A percentile compares a stretch with the other conserved stretches of the same genome.
These are phyloP conservation scores for Aspergillus ochraceoroseus DNA, from an alignment of 2,329 filamentous ascomycete genomes.

Conservation along the genomic window DNA sequence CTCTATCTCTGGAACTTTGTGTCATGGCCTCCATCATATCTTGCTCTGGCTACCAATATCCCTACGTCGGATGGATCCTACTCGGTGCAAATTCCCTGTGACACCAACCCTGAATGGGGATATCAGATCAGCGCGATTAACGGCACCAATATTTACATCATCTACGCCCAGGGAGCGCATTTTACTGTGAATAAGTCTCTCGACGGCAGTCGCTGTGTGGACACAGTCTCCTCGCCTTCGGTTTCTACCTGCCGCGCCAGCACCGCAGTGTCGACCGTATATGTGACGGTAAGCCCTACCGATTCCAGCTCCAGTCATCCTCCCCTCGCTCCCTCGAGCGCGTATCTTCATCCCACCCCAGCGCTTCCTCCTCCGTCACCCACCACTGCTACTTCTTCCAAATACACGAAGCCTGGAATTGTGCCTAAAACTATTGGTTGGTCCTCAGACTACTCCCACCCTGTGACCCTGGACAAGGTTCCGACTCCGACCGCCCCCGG, in stretches of 20 bases:
- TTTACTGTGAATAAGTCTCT: slow-evolving; percentile 31
- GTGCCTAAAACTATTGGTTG: slow-evolving; percentile 28
- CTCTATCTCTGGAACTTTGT: slow-evolving; percentile 47
- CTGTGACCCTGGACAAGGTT: slow-evolving; percentile 22
- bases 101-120: slow-evolving; percentile 34
- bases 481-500: slow-evolving; percentile 11
- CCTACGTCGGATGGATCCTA: slow-evolving; percentile 30
- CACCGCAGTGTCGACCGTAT: slow-evolving; percentile 21
- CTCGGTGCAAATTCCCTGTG: slow-evolving; percentile 41
- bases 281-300: slow-evolving; percentile 25
- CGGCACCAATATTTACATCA: slow-evolving; percentile 45
- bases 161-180: slow-evolving; percentile 42
- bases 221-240: slow-evolving; percentile 17
- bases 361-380: slow-evolving; percentile 15
- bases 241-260: slow-evolving; percentile 15
- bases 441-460: slow-evolving; percentile 26
- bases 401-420: slow-evolving; percentile 21
- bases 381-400: slow-evolving; percentile 12
- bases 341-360: slow-evolving; percentile 11
- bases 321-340: slow-evolving; percentile 5
- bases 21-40: slow-evolving; percentile 43
- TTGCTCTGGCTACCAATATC: slow-evolving; percentile 36
- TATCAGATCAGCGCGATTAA: slow-evolving; percentile 47
- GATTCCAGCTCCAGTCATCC: slow-evolving; percentile 14
- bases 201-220: slow-evolving; percentile 27